phyloP scores from a whole-genome alignment of 805 yeast genomes.

The Kregervanrija fluxuum region DNA sequence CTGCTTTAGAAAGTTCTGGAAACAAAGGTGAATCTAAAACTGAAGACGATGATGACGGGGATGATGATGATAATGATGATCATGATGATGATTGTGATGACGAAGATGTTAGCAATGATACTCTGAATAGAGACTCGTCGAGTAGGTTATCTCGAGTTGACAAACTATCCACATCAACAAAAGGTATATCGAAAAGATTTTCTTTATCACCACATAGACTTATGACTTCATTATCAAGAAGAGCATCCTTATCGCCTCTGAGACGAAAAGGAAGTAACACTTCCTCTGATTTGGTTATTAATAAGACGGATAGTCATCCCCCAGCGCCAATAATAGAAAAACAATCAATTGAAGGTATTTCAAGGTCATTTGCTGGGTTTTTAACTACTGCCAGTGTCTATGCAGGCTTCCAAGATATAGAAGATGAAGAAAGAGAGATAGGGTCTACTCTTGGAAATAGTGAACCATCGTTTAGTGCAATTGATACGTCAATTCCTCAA shows the following conservation, averaged over 20 bases:
- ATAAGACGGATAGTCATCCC: slow-evolving; percentile 1
- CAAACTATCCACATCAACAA: slow-evolving; percentile 3
- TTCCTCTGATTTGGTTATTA: neutral
- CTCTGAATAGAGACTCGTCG: too few relatives aligned
- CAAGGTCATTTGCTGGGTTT: slow-evolving; percentile 46
- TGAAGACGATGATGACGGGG: neutral
- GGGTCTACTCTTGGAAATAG: slow-evolving; percentile 1
- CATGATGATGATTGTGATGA: neutral
- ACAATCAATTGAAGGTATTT: slow-evolving; percentile 31
- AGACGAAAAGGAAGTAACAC: neutral
- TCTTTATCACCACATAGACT: slow-evolving; percentile 22
- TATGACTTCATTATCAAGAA: slow-evolving; percentile 15
- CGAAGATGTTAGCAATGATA: neutral
- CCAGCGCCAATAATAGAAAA: slow-evolving; percentile 1
- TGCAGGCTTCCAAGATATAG: slow-evolving; percentile 32
- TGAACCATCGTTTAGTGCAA: neutral
- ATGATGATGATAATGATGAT: neutral
- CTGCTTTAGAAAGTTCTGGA: neutral
- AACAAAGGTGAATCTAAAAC: neutral
- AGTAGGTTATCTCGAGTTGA: slow-evolving; percentile 9
- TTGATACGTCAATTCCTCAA: neutral
- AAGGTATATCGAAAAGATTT: slow-evolving; percentile 5
- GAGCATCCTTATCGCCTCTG: slow-evolving; percentile 11
- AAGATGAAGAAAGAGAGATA: slow-evolving; percentile 25
- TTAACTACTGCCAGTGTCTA: slow-evolving; percentile 52